Evolutionary conservation across 192 early-diverging fungal genomes (phyloP), one percentile per base, ranked within the genome.

Genomic region (Nowakowskiella sp.): DNA sequence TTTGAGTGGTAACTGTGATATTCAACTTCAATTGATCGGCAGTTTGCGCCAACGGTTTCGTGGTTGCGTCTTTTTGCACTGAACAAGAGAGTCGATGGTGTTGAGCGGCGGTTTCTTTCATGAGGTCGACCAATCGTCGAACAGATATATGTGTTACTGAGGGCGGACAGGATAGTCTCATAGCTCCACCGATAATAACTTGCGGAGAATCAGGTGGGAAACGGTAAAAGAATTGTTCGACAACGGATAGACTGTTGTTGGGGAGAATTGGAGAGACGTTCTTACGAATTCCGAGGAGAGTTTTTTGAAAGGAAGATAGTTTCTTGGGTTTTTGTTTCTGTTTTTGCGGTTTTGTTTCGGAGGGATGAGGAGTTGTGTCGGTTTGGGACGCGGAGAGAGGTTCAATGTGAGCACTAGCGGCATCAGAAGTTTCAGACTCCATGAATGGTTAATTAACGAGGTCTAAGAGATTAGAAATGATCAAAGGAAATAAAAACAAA

Each of bases 81-180:
- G 16, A 66, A 21, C n/a, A 16, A 51, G 36, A 39, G 19, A 39
- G 36, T 13, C 36, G 36, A 19, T 39, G 36, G 19, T 39, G 36
- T 13, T 39, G 36, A 13, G 36, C 36, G 13, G 36, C 36, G 36
- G 36, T 13, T 19, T 39, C 19, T 39, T 39, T 39, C 36, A 39
- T 13, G 13, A 39, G 36, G 13, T 13, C 36, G 36, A 39, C 36
- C 36, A 39, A 13, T 13, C 36, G 36, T 13, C 13, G 36, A 39
- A 39, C 19, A 19, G 13, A 13, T 13, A 39, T 13, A 19, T 39
- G 36, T 13, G 36, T 39, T 39, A 39, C 36, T 13, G 36, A 13
- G 19, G 36, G 36, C 13, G 36, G 36, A 13, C 13, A 19, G 13
- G 13, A 19, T 13, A 39, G 36, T 19, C 36, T 13, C 36, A 39